These are phyloP conservation scores for Claviceps monticola DNA, from an alignment of 2,329 filamentous ascomycete species.

Conservation along the genomic window DNA sequence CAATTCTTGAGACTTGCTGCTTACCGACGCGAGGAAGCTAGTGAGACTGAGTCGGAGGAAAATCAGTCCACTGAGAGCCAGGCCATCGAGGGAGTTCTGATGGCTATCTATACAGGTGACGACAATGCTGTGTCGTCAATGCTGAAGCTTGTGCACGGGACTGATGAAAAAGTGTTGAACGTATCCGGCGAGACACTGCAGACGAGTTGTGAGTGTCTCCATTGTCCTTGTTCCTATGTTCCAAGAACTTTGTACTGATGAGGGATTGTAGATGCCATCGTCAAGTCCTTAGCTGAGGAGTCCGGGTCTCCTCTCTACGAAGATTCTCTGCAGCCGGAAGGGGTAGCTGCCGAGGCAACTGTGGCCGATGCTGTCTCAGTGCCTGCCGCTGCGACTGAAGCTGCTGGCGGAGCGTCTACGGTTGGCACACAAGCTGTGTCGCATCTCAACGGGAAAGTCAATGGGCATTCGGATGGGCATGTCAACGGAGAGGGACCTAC, in stretches of 20 bases:
- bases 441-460: slow-evolving; percentile 14
- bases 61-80: slow-evolving; percentile 64
- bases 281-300: slow-evolving; percentile 33
- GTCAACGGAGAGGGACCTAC: slow-evolving; percentile 25
- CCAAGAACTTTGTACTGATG: slow-evolving; percentile 9
- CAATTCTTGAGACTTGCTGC: slow-evolving; percentile 72
- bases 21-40: slow-evolving; percentile 57
- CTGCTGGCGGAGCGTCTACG: slow-evolving; percentile 28
- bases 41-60: slow-evolving; percentile 51
- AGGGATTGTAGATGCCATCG: slow-evolving; percentile 17
- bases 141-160: slow-evolving; percentile 62
- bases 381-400: slow-evolving; percentile 50
- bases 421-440: slow-evolving; percentile 26
- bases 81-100: slow-evolving; percentile 66
- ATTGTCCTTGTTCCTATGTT: background rate
- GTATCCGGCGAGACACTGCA: slow-evolving; percentile 50
- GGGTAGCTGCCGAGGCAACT: slow-evolving; percentile 12
- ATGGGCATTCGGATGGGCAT: no score
- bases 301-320: slow-evolving; percentile 33
- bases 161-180: slow-evolving; percentile 50
- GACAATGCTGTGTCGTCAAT: slow-evolving; percentile 60
- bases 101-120: slow-evolving; percentile 68
- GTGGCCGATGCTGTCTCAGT: slow-evolving; percentile 50
- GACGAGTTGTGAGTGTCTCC: slow-evolving; percentile 53
- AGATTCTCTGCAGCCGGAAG: slow-evolving; percentile 18